Conservation (phyloP, 2,329 filamentous ascomycete species). For the Sporothrix schenckii region DNA sequence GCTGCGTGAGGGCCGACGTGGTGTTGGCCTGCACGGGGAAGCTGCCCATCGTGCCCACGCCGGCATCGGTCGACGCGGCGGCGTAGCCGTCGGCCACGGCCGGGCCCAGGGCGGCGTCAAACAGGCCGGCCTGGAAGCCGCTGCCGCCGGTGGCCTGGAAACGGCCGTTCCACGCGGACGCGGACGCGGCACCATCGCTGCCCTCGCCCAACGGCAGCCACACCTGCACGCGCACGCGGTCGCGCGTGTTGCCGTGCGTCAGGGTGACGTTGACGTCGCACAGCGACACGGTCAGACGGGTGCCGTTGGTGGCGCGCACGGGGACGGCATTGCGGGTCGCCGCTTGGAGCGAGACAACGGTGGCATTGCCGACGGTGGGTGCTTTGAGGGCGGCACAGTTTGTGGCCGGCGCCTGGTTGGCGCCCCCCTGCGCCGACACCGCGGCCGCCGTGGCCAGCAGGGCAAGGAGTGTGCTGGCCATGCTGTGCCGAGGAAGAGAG, state of each 20-base stretch:
- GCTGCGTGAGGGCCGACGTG: background rate
- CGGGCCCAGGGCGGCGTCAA: background rate
- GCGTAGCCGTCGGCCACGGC: background rate
- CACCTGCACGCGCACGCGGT: background rate
- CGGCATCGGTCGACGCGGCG: background rate
- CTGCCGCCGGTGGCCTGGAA: conserved; percentile 10
- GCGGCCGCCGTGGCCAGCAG: background rate
- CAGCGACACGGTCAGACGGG: background rate
- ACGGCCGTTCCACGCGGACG: background rate
- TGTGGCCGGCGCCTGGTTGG: background rate
- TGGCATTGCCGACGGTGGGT: background rate
- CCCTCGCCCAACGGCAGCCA: background rate
- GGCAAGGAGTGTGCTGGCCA: background rate
- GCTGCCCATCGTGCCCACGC: background rate
- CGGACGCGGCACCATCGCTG: too few species aligned
- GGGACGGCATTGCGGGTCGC: background rate
- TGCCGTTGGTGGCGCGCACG: conserved; percentile 6
- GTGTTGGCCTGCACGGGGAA: conserved; percentile 12
- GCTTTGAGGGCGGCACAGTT: conserved; percentile 4
- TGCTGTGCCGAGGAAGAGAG: background rate
- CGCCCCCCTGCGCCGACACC: background rate
- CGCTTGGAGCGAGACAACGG: background rate
- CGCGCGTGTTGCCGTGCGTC: background rate
- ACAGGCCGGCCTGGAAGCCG: conserved; percentile 6
- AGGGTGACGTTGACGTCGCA: conserved; percentile 12